These are phyloP conservation scores for Pythium brachiatum DNA, from an alignment of 352 stramenopile species.

Conservation along the genomic window DNA sequence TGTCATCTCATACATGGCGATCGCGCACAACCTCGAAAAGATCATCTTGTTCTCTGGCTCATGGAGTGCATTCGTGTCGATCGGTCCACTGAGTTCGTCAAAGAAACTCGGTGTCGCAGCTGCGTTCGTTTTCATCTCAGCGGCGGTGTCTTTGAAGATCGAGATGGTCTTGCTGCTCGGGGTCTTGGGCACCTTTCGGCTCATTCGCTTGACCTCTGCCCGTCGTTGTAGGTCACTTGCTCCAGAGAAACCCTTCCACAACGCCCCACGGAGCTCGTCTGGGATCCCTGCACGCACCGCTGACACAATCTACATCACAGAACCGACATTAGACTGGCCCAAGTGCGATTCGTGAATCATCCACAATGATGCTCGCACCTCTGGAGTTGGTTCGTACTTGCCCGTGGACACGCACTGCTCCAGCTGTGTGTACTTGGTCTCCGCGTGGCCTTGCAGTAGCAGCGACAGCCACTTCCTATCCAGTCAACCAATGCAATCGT, in stretches of 20 bases:
- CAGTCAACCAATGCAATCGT: neutral
- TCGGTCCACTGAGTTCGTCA: constrained; percentile 42
- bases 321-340: neutral
- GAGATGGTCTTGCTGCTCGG: constrained; percentile 29
- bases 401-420: constrained; percentile 66
- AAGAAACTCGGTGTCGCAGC: constrained; percentile 26
- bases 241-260: constrained; percentile 79
- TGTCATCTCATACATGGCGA: constrained; percentile 43
- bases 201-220: constrained; percentile 53
- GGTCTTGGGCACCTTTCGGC: constrained; percentile 51
- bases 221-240: constrained; percentile 54
- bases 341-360: neutral
- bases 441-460: constrained; percentile 68
- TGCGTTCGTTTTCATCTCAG: neutral
- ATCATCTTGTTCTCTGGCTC: constrained; percentile 66
- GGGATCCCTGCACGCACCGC: constrained; percentile 72
- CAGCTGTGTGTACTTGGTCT: constrained; percentile 82
- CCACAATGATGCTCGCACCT: constrained; percentile 33
- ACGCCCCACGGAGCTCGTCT: constrained; percentile 65
- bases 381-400: constrained; percentile 59
- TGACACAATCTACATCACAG: constrained; percentile 52
- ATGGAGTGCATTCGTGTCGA: constrained; percentile 39
- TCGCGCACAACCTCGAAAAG: constrained; percentile 48
- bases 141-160: neutral
- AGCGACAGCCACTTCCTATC: constrained; percentile 68